phyloP scores from a whole-genome alignment of 164 flowering plant genomes.

The Umbellularia californica region DNA sequence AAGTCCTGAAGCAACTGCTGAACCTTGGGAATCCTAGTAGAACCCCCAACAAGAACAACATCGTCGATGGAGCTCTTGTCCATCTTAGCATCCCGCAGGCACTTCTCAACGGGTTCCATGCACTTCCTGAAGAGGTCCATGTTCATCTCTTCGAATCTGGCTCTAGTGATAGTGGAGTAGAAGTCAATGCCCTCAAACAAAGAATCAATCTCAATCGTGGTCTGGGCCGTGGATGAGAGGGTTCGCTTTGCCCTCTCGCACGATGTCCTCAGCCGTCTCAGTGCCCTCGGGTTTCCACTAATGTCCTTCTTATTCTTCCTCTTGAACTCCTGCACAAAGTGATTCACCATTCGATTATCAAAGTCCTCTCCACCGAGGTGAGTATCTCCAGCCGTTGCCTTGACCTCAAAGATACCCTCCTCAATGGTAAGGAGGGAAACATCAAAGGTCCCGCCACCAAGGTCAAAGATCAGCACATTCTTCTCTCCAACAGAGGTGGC shows the following conservation, averaged over 20 bases:
- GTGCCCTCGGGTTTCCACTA: slow-evolving; percentile 43
- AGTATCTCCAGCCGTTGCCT: slow-evolving; percentile 16
- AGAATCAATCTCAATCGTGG: slow-evolving; percentile 51
- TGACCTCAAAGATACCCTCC: slow-evolving; percentile 8
- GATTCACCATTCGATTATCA: slow-evolving; percentile 55
- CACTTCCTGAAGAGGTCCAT: slow-evolving; percentile 57
- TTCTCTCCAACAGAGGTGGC: slow-evolving; percentile 1
- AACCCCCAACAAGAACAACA: slow-evolving; percentile 60
- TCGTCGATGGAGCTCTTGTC: slow-evolving; percentile 49
- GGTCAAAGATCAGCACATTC: slow-evolving; percentile 2
- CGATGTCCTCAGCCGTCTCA: slow-evolving; percentile 44
- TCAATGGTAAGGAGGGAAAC: slow-evolving; percentile 11
- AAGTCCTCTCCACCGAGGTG: slow-evolving; percentile 62
- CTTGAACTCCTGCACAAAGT: slow-evolving; percentile 44
- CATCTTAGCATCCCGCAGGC: slow-evolving; percentile 51
- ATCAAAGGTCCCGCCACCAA: slow-evolving; percentile 12
- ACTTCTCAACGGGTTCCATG: slow-evolving; percentile 56
- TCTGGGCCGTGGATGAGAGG: slow-evolving; percentile 48
- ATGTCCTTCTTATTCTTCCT: slow-evolving; percentile 56
- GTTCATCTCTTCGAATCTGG: slow-evolving; percentile 54
- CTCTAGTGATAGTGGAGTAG: slow-evolving; percentile 49
- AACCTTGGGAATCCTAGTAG: slow-evolving; percentile 55
- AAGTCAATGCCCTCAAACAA: slow-evolving; percentile 54
- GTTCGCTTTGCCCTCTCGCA: slow-evolving; percentile 61
- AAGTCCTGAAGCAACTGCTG: slow-evolving; percentile 56